Conservation (phyloP, 495 filamentous ascomycete genomes). For the Cercophora samala region DNA sequence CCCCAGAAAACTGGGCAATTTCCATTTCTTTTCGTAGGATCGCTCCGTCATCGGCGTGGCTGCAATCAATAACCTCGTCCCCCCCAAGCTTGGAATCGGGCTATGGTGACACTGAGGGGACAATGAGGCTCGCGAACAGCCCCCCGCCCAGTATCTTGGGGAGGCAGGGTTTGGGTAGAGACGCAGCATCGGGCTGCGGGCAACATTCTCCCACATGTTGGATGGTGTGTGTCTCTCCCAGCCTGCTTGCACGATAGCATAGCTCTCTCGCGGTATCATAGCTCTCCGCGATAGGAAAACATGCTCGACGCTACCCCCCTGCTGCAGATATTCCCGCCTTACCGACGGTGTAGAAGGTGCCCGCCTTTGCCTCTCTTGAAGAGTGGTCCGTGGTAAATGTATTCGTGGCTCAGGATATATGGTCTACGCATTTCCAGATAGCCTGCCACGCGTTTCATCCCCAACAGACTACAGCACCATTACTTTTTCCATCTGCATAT, state of each 20-base stretch:
- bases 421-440: background rate
- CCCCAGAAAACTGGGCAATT: background rate
- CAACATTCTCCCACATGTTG: background rate
- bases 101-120: background rate
- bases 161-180: background rate
- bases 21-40: background rate
- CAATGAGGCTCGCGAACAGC: conserved; percentile 5
- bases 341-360: background rate
- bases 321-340: background rate
- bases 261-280: background rate
- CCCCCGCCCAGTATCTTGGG: conserved; percentile 1
- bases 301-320: background rate
- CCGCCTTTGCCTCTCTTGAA: background rate
- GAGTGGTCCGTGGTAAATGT: background rate
- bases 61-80: background rate
- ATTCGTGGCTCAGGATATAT: background rate
- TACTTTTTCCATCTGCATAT: background rate
- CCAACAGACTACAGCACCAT: background rate
- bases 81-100: background rate
- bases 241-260: background rate
- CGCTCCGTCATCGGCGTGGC: background rate
- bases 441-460: background rate
- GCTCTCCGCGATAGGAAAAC: background rate
- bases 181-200: background rate
- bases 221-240: conserved; percentile 2